Evolutionary conservation across 2,329 filamentous ascomycete genomes (phyloP).

Genomic region (Aspergillus glaucus): DNA sequence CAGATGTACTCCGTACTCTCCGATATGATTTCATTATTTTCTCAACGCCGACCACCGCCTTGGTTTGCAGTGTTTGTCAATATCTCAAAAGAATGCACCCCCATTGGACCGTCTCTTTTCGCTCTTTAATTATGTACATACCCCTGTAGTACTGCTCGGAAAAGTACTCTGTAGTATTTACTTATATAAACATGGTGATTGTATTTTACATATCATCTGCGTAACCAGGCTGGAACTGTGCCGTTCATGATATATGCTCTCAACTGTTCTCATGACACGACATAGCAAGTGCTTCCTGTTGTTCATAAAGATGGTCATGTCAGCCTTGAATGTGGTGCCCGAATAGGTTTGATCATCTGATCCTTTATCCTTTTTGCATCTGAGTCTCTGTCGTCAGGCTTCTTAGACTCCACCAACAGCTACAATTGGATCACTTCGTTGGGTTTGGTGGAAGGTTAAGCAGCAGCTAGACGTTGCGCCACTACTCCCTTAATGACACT

Average conservation of each 20-base stretch:
- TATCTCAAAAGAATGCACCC: slow-evolving; percentile 1
- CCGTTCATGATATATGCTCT: not conserved
- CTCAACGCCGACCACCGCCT: not conserved
- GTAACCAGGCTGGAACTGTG: not conserved
- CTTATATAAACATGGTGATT: not conserved
- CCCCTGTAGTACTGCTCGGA: not conserved
- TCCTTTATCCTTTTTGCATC: no score
- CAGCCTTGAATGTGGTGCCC: no score
- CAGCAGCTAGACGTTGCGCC: not conserved
- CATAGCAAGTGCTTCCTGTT: not conserved
- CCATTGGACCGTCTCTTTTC: no score
- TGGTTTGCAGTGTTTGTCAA: slow-evolving; percentile 29
- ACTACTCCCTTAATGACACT: slow-evolving; percentile 26
- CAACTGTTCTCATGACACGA: not conserved
- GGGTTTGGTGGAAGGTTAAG: not conserved
- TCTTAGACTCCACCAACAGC: not conserved
- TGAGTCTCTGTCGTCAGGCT: no score
- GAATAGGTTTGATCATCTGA: no score
- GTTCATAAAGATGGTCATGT: no score
- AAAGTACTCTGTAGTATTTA: not conserved
- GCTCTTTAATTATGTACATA: no score
- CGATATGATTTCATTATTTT: not conserved
- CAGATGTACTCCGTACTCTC: not conserved
- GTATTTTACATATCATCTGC: not conserved
- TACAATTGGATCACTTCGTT: not conserved